A percentile compares a stretch with the other conserved stretches of the same genome.
Conservation (phyloP, 805 yeast genomes). For the Torulaspora quercuum region DNA sequence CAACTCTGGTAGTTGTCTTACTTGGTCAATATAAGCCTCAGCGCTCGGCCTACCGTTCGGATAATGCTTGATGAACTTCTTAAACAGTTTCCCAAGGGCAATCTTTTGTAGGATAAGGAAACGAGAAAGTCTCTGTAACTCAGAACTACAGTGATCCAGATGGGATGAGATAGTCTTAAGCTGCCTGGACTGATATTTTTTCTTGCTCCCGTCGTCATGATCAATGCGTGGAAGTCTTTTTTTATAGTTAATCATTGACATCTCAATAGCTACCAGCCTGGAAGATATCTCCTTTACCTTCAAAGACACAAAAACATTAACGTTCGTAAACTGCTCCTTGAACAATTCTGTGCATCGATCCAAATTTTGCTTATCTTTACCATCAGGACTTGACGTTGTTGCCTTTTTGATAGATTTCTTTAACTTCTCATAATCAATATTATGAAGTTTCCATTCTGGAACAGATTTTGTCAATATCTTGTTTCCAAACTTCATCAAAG, state of each 20-base stretch:
- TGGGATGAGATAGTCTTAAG: slow-evolving; percentile 20
- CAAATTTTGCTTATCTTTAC: slow-evolving; percentile 11
- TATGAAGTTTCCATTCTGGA: slow-evolving; percentile 83
- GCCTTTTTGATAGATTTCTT: slow-evolving; percentile 61
- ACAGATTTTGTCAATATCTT: slow-evolving; percentile 72
- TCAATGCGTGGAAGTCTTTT: slow-evolving; percentile 1
- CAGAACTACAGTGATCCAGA: slow-evolving; percentile 30
- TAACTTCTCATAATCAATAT: slow-evolving; percentile 76
- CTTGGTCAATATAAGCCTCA: slow-evolving; percentile 13
- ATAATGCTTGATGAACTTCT: slow-evolving; percentile 42
- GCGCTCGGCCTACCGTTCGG: slow-evolving; percentile 19
- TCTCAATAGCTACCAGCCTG: slow-evolving; percentile 29
- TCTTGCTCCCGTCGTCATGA: slow-evolving; percentile 1
- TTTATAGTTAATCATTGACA: slow-evolving; percentile 23
- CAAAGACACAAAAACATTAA: slow-evolving; percentile 30
- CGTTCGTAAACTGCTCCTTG: slow-evolving; percentile 26
- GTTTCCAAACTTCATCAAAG: slow-evolving; percentile 78
- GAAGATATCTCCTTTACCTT: slow-evolving; percentile 33
- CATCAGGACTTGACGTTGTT: slow-evolving; percentile 36
- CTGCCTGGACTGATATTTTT: slow-evolving; percentile 13
- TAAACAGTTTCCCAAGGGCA: slow-evolving; percentile 57
- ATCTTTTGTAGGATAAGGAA: slow-evolving; percentile 59
- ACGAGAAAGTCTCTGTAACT: slow-evolving; percentile 51
- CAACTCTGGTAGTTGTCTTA: slow-evolving; percentile 20
- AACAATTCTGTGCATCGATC: slow-evolving; percentile 16